Base-by-base conservation (phyloP, 768 basidiomycete species). In the Leccinellum rugosiceps region DNA sequence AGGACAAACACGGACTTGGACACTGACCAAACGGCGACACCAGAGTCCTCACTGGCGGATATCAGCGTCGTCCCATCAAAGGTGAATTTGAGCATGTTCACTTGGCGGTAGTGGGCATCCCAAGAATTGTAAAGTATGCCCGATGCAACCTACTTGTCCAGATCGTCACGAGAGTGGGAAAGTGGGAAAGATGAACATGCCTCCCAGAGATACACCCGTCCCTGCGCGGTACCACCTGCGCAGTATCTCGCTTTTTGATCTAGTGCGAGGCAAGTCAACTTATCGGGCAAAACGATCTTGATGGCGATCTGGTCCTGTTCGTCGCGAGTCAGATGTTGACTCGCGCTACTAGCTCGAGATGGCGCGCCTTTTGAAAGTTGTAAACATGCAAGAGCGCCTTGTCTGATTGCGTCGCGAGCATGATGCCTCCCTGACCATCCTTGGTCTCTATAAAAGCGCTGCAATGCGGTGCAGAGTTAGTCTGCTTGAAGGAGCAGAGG, bases 191-290 rank as follows among this genome's bases (percentile, higher is more conserved):
- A 45, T n/a, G 57, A 19, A 80, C 86, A 65, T 62, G 87, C 94
- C 90, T 98, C 95, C 97, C 97, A 99, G 1, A 99, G 74, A 68
- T 95, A 95, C 65, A 98, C 83, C 52, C 94, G 84, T 30, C 97
- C 97, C 65, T 90, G 87, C 4, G 82, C 72, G 0, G 94, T 95
- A 31, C 94, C 97, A 25, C 90, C 95, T 0, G 91, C 94, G 65
- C 91, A 94, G 63, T 86, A 90, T 34, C 77, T 73, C 4, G 94
- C 94, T 47, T 76, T 77, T 17, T 77, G 77, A 71, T 95, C 92
- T 7, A 92, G 68, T 6, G 88, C 78, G 38, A 97, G 80, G 63
- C 90, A 93, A 25, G 86, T 81, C 46, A 98, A 75, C 69, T 90
- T 93, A 73, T 98, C 96, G 0, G 96, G 93, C 1, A 98, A 77